Conservation (phyloP, 2,329 filamentous ascomycete genomes). For the Trichoderma polysporum region DNA sequence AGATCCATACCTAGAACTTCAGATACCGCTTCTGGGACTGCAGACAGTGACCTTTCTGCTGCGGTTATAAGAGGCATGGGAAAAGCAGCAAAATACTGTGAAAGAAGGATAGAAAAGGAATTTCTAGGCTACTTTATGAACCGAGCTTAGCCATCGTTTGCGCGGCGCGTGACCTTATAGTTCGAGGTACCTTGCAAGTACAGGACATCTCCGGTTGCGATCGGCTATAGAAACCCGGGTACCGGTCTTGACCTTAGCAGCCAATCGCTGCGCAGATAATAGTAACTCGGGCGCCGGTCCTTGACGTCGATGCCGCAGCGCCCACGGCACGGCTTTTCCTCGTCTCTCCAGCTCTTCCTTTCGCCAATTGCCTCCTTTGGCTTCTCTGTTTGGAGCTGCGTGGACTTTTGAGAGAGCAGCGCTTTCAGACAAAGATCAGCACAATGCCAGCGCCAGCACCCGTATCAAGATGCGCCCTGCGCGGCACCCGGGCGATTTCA, state of each 20-base stretch:
- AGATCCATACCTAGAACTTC: background rate
- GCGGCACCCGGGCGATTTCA: constrained; percentile 36
- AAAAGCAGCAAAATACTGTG: background rate
- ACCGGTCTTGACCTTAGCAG: constrained; percentile 7
- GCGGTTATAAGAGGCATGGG: constrained; percentile 20
- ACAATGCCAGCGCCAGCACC: constrained; percentile 40
- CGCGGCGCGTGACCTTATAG: too few relatives aligned
- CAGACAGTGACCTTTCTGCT: background rate
- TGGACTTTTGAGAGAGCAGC: background rate
- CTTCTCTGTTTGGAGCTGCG: background rate
- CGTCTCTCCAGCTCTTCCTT: constrained; percentile 9
- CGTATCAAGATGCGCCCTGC: constrained; percentile 42
- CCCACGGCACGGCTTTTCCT: constrained; percentile 5
- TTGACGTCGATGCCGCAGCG: constrained; percentile 16
- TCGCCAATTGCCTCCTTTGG: constrained; percentile 10
- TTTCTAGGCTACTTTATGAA: constrained; percentile 11
- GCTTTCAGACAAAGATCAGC: constrained; percentile 13
- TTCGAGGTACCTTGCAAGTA: background rate
- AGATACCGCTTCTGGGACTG: background rate
- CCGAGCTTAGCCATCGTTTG: constrained; percentile 14
- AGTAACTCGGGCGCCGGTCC: constrained; percentile 9
- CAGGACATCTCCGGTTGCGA: constrained; percentile 20
- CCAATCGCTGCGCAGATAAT: constrained; percentile 27
- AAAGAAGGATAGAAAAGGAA: background rate
- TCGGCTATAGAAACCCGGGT: constrained; percentile 22